Evolutionary conservation across 1,139 yeast species (phyloP), one percentile per base, ranked within the genome.

Genomic region (Scheffersomyces segobiensis): DNA sequence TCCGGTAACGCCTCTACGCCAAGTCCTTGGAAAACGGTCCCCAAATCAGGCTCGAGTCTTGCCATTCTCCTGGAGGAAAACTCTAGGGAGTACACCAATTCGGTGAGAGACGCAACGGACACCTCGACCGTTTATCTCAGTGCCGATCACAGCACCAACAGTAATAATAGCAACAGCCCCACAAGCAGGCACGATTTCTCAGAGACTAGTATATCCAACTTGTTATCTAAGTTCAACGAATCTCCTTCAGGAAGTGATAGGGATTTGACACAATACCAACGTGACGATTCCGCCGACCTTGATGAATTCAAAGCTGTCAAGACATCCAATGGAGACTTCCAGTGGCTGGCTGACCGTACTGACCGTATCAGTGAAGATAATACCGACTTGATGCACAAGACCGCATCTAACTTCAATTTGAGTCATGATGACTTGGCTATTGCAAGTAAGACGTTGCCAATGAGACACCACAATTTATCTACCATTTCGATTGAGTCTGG

Each of bases 31-130:
- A 48, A 24, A 19, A 24, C 26, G 24, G 21, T 48, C 22, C 21
- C 50, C 17, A 48, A 24, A 48, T 48, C 50, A 6, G 26, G 21
- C 24, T 48, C 70, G 8, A 72, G 74, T 57, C 68, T 77, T 56
- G 78, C 71, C 57, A 68, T 70, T 3, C 68, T 77, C 52, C 65
- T 66, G 2, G 81, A 78, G 63, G 81, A 77, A 61, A 66, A 69
- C 57, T 60, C 73, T 12, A 65, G 62, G 53, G 75, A 73, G 47
- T 56, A 62, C 53, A 62, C 69, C 17, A 60, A 62, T 46, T 32
- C 42, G 8, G 42, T 32, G 42, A 32, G 42, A 32, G 12, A 32
- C 12, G 65, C 61, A 50, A 52, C 19, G 24, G 47, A 46, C 52
- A 20, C 50, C 26, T 55, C 64, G 3, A 55, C 61, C 19, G 50